A percentile compares a stretch with the other conserved stretches of the same genome.
These are phyloP conservation scores for Lactarius akahatsu DNA, from an alignment of 768 basidiomycete species.

Conservation along the genomic window DNA sequence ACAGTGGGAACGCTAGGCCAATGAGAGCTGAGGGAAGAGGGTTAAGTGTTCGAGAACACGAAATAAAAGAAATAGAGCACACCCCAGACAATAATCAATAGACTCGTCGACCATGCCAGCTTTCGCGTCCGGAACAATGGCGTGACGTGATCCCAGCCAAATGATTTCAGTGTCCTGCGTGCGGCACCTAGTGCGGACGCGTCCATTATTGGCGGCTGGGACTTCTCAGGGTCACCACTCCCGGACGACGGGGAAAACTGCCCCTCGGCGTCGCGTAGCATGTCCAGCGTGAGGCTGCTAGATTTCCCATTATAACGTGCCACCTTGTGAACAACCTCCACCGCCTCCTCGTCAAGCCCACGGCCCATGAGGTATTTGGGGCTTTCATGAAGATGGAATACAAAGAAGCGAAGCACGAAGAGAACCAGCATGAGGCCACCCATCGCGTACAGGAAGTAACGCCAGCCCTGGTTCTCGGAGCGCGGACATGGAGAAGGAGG, in stretches of 20 bases:
- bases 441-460: conserved; percentile 72
- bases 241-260: conserved; percentile 7
- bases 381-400: conserved; percentile 66
- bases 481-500: conserved; percentile 41
- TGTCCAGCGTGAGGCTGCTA: conserved; percentile 50
- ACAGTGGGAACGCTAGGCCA: conserved; percentile 73
- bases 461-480: conserved; percentile 67
- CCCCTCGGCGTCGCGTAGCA: conserved; percentile 39
- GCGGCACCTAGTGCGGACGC: conserved; percentile 41
- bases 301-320: conserved; percentile 59
- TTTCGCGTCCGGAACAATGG: conserved; percentile 51
- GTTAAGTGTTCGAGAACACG: neutral
- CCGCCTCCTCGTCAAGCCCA: conserved; percentile 60
- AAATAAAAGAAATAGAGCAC: conserved; percentile 12
- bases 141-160: conserved; percentile 45
- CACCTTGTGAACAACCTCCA: conserved; percentile 60
- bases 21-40: conserved; percentile 53
- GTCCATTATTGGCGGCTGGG: conserved; percentile 33
- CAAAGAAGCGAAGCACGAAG: conserved; percentile 61
- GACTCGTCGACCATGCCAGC: conserved; percentile 48
- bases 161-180: conserved; percentile 40
- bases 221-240: conserved; percentile 22
- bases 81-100: conserved; percentile 58
- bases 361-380: conserved; percentile 73
- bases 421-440: conserved; percentile 67